Base-by-base conservation (phyloP, 2,329 filamentous ascomycete species). In the Aspergillus bombycis region DNA sequence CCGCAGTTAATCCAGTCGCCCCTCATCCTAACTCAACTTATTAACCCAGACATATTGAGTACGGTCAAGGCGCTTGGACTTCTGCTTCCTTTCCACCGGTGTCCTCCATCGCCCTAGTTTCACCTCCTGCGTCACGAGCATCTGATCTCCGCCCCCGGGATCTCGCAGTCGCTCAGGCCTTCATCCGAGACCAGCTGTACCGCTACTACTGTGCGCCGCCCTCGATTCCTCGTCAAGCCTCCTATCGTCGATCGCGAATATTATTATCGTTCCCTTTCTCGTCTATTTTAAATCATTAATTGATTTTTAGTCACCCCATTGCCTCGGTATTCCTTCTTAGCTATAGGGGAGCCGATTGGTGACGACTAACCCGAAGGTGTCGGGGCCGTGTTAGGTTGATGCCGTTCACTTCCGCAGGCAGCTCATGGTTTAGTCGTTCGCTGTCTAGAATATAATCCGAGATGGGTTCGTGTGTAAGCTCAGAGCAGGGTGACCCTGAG, bases 401-500 rank as follows among this genome's bases (percentile, higher is more conserved):
- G 65, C 67, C 65, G 67, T 67, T 69, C 63, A 63, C 67, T 68
- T 68, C 60, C 65, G 67, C 69, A 68, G 67, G 62, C 62, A 69
- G 67, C 68, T 58, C 55, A 70, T 70, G 68, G 62, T 68, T 63
- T 63, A 62, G 41, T 57, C 65, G 67, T 68, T 68, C 68, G 65
- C 54, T 63, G 65, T 65, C 64, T 70, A 62, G 66, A 64, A 70
- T 55, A 66, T 57, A 58, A 58, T 64, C 54, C 53, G 64, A 58
- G 63, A 99, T 99, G 95, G 95, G 95, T 81, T 88, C 87, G 73
- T 99, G 95, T 84, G 92, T 96, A 88, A 97, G 93, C 82, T 90
- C 90, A 70, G 91, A 87, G 78, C 90, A 90, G 77, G 72, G 78
- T 67, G 52, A 28, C 34, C 93, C 93, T 78, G 93, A 97, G 77